A percentile compares a stretch with the other conserved stretches of the same genome.
These are phyloP conservation scores for Raphanus sativus DNA, from an alignment of 345 rosid species.

Conservation along the genomic window DNA sequence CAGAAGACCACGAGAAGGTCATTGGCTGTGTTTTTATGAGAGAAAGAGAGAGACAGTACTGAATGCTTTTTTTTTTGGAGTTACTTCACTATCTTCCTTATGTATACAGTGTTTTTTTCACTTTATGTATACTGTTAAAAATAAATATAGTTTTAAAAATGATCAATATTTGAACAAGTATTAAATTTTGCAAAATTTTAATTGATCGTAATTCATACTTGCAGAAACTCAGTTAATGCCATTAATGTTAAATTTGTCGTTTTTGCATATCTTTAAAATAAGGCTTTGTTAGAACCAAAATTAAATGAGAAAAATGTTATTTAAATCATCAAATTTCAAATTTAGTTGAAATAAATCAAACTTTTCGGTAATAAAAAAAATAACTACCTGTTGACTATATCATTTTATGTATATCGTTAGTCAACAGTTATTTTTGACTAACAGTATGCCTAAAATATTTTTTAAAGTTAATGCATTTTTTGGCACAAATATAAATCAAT, in stretches of 20 bases:
- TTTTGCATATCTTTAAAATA: not conserved
- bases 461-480: too few relatives aligned
- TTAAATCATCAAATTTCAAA: too few relatives aligned
- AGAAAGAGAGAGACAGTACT: constrained; percentile 10
- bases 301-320: too few relatives aligned
- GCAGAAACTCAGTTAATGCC: not conserved
- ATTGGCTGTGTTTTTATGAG: constrained; percentile 24
- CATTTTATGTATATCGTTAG: too few relatives aligned
- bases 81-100: constrained; percentile 9
- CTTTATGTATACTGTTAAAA: not conserved
- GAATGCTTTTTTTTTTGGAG: constrained; percentile 14
- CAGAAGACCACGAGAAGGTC: constrained; percentile 41
- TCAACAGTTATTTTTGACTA: too few relatives aligned
- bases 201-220: not conserved
- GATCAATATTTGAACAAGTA: not conserved
- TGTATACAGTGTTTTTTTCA: not conserved
- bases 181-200: not conserved
- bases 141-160: not conserved
- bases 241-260: not conserved
- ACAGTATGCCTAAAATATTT: too few relatives aligned
- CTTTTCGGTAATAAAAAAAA: too few relatives aligned
- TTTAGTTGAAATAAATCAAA: too few relatives aligned
- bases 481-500: too few relatives aligned
- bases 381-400: too few relatives aligned
- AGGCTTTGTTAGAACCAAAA: not conserved